These are phyloP conservation scores for Pholiota microspora DNA, from an alignment of 768 basidiomycete genomes.

Conservation along the genomic window DNA sequence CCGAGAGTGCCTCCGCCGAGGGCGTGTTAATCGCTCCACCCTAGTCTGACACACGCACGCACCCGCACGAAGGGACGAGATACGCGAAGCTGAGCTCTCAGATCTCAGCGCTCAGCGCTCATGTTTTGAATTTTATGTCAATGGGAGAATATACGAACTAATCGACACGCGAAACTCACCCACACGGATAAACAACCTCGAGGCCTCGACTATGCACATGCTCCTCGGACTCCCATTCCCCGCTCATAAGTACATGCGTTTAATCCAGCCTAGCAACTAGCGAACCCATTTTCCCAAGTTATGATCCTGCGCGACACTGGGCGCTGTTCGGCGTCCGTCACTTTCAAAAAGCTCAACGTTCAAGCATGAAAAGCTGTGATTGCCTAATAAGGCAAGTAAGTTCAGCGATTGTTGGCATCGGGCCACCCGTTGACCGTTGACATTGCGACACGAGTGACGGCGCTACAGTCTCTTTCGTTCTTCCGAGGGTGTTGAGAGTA, in stretches of 20 bases:
- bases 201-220: too few relatives aligned
- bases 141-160: too few relatives aligned
- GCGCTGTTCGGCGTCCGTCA: constrained; percentile 8
- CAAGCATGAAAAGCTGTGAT: too few relatives aligned
- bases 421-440: background rate
- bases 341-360: too few relatives aligned
- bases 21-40: background rate
- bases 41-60: background rate
- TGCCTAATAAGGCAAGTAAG: background rate
- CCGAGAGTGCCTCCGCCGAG: too few relatives aligned
- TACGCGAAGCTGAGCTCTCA: too few relatives aligned
- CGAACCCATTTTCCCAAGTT: background rate
- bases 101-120: too few relatives aligned
- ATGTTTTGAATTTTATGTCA: background rate
- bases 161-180: too few relatives aligned
- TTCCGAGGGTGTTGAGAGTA: background rate
- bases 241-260: too few relatives aligned
- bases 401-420: background rate
- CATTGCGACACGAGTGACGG: background rate
- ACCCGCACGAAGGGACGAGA: background rate
- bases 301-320: constrained; percentile 1
- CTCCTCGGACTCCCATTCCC: too few relatives aligned
- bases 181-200: too few relatives aligned
- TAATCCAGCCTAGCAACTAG: background rate
- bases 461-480: too few relatives aligned